A percentile compares a stretch with the other conserved stretches of the same genome.
phyloP scores from a whole-genome alignment of 2,329 filamentous ascomycete genomes.

The Fusarium succisae region DNA sequence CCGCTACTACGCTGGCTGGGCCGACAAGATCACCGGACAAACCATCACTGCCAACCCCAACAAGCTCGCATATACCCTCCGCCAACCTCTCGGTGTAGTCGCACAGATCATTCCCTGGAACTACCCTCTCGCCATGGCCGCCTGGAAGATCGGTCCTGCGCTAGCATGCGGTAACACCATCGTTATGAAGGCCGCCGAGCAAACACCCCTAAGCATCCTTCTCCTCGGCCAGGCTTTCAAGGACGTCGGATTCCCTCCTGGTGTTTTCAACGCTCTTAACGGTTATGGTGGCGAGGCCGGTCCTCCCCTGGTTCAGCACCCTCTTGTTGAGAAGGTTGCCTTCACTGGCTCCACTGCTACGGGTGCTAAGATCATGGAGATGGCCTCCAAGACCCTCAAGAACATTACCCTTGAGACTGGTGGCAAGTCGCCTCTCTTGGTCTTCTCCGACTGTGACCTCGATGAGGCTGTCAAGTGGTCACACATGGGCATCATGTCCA shows the following conservation, averaged over 20 bases:
- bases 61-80: slow-evolving; percentile 81
- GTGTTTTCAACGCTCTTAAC: slow-evolving; percentile 78
- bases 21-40: slow-evolving; percentile 86
- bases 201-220: slow-evolving; percentile 76
- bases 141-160: slow-evolving; percentile 81
- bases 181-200: slow-evolving; percentile 77
- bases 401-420: slow-evolving; percentile 72
- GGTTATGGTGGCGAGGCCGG: slow-evolving; percentile 81
- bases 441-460: slow-evolving; percentile 78
- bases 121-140: slow-evolving; percentile 80
- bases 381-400: slow-evolving; percentile 70
- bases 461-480: slow-evolving; percentile 79
- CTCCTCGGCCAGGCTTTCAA: slow-evolving; percentile 71
- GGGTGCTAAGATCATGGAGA: slow-evolving; percentile 79
- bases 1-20: slow-evolving; percentile 72
- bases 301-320: slow-evolving; percentile 65
- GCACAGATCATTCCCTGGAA: slow-evolving; percentile 90
- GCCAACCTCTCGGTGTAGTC: slow-evolving; percentile 69
- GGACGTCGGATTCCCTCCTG: slow-evolving; percentile 79
- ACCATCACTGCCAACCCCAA: slow-evolving; percentile 78
- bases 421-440: slow-evolving; percentile 80
- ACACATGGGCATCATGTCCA: slow-evolving; percentile 72
- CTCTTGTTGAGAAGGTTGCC: slow-evolving; percentile 77
- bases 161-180: slow-evolving; percentile 76
- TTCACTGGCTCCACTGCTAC: slow-evolving; percentile 80